Conservation (phyloP, 495 filamentous ascomycete species). For the Lepidopterella palustris region DNA sequence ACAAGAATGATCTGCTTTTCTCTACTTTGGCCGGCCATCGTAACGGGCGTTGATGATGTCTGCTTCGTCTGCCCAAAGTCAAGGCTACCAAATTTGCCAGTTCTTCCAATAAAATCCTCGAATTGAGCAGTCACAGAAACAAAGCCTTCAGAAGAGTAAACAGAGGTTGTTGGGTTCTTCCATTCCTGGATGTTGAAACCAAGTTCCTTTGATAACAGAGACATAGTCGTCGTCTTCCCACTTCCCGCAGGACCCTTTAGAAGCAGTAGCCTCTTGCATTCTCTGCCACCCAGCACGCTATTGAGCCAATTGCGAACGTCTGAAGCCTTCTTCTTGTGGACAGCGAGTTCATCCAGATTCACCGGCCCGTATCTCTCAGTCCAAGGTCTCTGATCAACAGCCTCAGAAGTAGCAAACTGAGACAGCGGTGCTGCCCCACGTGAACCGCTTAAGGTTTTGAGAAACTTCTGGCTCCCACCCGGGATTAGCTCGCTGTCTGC, state of each 20-base stretch:
- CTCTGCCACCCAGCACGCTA: constrained; percentile 57
- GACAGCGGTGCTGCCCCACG: constrained; percentile 16
- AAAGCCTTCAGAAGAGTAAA: constrained; percentile 51
- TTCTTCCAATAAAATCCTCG: constrained; percentile 79
- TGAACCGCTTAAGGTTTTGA: constrained; percentile 27
- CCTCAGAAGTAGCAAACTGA: constrained; percentile 11
- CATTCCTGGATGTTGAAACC: constrained; percentile 76
- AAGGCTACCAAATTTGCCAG: constrained; percentile 71
- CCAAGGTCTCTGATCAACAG: constrained; percentile 59
- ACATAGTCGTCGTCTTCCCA: constrained; percentile 85
- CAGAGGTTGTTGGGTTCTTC: constrained; percentile 68
- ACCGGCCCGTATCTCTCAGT: constrained; percentile 71
- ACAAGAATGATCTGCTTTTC: constrained; percentile 64
- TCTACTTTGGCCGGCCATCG: constrained; percentile 14
- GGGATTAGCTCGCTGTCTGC: constrained; percentile 3
- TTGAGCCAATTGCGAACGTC: constrained; percentile 81
- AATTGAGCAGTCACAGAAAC: constrained; percentile 68
- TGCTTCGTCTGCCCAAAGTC: constrained; percentile 40
- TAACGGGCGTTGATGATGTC: constrained; percentile 28
- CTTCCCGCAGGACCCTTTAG: constrained; percentile 87
- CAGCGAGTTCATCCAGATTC: constrained; percentile 73
- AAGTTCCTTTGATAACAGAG: constrained; percentile 64
- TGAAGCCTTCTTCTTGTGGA: constrained; percentile 86
- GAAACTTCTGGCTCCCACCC: constrained; percentile 35
- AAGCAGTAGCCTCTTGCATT: constrained; percentile 58